Evolutionary conservation across 2,329 filamentous ascomycete genomes (phyloP).

Genomic region (Colletotrichum sp.): DNA sequence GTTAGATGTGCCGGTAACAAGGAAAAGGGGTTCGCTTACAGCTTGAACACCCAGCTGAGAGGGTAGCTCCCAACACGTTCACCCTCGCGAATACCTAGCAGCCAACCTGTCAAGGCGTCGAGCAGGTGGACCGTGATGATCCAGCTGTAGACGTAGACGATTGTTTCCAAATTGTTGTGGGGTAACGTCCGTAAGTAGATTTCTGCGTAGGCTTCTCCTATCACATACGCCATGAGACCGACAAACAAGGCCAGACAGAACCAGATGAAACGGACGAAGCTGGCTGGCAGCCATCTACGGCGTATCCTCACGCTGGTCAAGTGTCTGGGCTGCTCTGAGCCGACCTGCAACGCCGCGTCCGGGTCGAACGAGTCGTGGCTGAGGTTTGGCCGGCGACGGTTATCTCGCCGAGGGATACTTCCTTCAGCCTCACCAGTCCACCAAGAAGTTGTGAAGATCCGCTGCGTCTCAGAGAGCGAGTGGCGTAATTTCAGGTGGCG

Average conservation of each 20-base stretch:
- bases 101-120: conserved; percentile 70
- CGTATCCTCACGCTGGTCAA: conserved; percentile 44
- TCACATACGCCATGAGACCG: conserved; percentile 68
- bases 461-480: conserved; percentile 69
- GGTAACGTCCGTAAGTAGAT: conserved; percentile 71
- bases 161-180: conserved; percentile 69
- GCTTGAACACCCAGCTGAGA: conserved; percentile 74
- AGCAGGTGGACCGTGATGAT: conserved; percentile 69
- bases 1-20: neutral
- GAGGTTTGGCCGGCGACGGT: conserved; percentile 42
- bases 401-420: conserved; percentile 47
- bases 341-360: conserved; percentile 28
- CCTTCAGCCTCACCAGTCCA: conserved; percentile 63
- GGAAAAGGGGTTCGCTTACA: conserved; percentile 47
- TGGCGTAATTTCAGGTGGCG: conserved; percentile 66
- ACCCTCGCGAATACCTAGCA: conserved; percentile 68
- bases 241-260: conserved; percentile 69
- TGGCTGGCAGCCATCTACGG: conserved; percentile 65
- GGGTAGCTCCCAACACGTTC: conserved; percentile 73
- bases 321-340: conserved; percentile 14
- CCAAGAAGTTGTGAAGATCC: conserved; percentile 70
- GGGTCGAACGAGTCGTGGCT: conserved; percentile 42
- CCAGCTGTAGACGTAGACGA: conserved; percentile 75
- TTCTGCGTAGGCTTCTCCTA: conserved; percentile 73
- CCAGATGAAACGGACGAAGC: conserved; percentile 73